Evolutionary conservation across 176 grass and related monocot genomes (phyloP), one percentile per base, ranked within the genome.

Genomic region (Ananas comosus): DNA sequence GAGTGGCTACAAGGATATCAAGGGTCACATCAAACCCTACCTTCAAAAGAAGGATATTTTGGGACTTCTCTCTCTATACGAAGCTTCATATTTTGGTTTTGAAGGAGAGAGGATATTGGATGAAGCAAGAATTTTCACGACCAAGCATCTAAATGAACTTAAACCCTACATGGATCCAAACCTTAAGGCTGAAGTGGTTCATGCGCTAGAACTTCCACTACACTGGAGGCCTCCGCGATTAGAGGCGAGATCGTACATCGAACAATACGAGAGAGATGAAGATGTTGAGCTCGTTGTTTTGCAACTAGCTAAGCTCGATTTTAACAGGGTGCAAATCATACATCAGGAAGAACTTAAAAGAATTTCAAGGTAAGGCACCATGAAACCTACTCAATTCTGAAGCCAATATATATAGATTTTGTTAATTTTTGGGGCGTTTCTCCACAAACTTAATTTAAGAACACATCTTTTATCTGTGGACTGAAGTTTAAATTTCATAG

Each of bases 31-130:
- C 28, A 68, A 56, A 2, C 21, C 64, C 21, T 50, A 10, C 18
- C 12, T 84, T 65, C 47, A 66, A 6, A 69, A 12, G 0, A 69
- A 12, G 0, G 13, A 79, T 2, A 14, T 56, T 7, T 25, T 69
- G 2, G 82, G 57, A 2, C 70, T 88, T 6, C 66, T 81, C 10
- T 66, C 73, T 12, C 19, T 88, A 2, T 79, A 85, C 0, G 78
- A 88, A 16, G 80, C 80, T n/a, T 87, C 80, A 9, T 64, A 82
- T 50, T 54, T 83, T 21, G 80, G 80, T 0, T 69, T 72, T 8
- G 53, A 29, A 48, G 67, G 72, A 0, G 85, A 87, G 29, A 51
- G 63, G 1, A 12, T 50, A 11, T 18, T 87, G 25, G 80, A 77
- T 2, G 78, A 83, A 48, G 76, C 67, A 27, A 64, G 72, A 68